These are phyloP conservation scores for Raddia guianensis DNA, from an alignment of 176 grass and related monocot species.

Conservation along the genomic window DNA sequence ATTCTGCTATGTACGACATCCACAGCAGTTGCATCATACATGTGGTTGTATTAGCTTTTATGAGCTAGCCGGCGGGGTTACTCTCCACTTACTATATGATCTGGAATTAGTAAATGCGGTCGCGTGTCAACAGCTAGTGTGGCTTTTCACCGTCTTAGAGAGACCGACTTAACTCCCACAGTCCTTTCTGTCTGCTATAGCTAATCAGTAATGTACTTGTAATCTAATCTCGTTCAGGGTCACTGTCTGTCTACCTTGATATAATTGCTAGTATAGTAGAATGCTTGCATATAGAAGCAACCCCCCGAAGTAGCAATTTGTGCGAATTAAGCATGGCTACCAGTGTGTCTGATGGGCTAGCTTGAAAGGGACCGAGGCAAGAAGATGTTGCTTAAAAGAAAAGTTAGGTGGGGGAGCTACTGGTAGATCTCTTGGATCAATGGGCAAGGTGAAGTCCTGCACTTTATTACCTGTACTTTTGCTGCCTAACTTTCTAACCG, in stretches of 20 bases:
- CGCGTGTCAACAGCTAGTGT: background rate
- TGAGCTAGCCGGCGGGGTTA: background rate
- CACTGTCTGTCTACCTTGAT: background rate
- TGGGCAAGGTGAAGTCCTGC: background rate
- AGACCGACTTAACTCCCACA: background rate
- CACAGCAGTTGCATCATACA: background rate
- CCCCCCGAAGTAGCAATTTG: conserved; percentile 1
- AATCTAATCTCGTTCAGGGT: background rate
- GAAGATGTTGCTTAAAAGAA: background rate
- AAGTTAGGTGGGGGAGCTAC: background rate
- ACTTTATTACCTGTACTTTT: background rate
- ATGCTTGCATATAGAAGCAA: conserved; percentile 33
- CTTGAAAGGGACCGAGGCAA: background rate
- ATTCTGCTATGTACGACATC: background rate
- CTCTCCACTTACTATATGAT: background rate
- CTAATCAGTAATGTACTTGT: background rate
- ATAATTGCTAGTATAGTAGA: background rate
- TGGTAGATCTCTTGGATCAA: background rate
- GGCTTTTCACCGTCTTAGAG: background rate
- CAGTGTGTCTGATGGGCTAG: background rate
- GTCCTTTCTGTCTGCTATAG: background rate
- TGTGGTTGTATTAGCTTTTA: conserved; percentile 16
- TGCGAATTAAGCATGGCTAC: background rate
- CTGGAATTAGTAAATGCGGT: background rate
- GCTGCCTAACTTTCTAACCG: background rate